Conservation (phyloP, 371 early-diverging fungal genomes). For the Mucor velutinosus region DNA sequence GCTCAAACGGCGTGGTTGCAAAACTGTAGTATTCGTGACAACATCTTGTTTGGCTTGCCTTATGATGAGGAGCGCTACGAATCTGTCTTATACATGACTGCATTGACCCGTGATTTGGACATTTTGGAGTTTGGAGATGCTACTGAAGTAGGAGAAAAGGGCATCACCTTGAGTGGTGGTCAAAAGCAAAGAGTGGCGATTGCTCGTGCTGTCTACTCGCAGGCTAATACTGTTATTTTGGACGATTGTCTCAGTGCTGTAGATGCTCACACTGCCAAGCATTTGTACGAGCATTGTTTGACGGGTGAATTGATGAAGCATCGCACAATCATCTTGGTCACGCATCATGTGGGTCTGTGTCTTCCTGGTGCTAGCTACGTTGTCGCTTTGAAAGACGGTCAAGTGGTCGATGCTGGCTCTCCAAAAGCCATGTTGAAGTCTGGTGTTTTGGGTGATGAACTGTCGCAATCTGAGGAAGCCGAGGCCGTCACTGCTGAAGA, state of each 20-base stretch:
- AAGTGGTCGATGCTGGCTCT: constrained; percentile 60
- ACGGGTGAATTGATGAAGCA: constrained; percentile 67
- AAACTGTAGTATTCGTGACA: constrained; percentile 79
- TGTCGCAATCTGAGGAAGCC: constrained; percentile 22
- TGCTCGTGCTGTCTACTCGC: constrained; percentile 81
- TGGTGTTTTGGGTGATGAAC: constrained; percentile 55
- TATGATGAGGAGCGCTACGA: constrained; percentile 69
- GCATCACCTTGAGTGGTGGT: constrained; percentile 88
- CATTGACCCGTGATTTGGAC: constrained; percentile 80
- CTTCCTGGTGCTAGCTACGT: constrained; percentile 70
- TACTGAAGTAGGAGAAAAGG: constrained; percentile 91
- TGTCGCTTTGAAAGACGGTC: constrained; percentile 71
- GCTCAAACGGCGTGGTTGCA: constrained; percentile 86
- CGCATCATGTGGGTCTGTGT: constrained; percentile 81
- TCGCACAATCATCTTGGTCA: constrained; percentile 86
- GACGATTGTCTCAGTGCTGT: constrained; percentile 88
- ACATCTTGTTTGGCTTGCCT: constrained; percentile 78
- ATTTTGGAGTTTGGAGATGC: constrained; percentile 83
- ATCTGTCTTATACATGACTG: constrained; percentile 67
- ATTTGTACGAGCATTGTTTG: constrained; percentile 71
- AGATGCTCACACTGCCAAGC: constrained; percentile 87
- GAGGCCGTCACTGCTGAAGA: constrained; percentile 20
- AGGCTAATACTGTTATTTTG: constrained; percentile 69
- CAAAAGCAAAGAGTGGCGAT: constrained; percentile 77
- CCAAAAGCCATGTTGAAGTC: constrained; percentile 46